Base-by-base conservation (phyloP, 2,329 filamentous ascomycete species). In the Cladobotryum mycophilum region DNA sequence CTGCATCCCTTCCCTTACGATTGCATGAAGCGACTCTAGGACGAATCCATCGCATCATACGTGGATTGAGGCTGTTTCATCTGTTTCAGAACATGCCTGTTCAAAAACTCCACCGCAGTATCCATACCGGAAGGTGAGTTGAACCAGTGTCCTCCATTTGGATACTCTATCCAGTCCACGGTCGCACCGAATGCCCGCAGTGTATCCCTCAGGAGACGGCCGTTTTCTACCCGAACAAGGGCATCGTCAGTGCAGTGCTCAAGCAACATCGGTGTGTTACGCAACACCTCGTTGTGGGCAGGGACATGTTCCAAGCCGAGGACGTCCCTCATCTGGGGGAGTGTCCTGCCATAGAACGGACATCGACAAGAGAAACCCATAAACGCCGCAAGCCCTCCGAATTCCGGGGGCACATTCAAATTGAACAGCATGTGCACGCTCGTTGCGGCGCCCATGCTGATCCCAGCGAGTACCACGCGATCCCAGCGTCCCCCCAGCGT, bases 401-500 rank as follows among this genome's bases (percentile, higher is more conserved):
- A 35, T 12, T 38, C 52, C 3, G 40, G 37, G 2, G 61, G 62
- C 1, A 66, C 40, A 2, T 58, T 49, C 7, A 74, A 51, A 41
- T 66, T 69, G 36, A 75, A 60, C 2, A 75, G 55, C 3, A 64
- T 60, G 36, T 70, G 67, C 2, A 66, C 59, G 20, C 65, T 61
- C 4, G 72, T 72, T 0, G 74, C 71, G 2, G 63, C 70, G 17
- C 74, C 75, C 63, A 74, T 70, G 48, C 72, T 74, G 47, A 77
- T 73, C 0, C 75, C 74, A 6, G 69, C 70, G 1, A 77, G 58
- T 5, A 76, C 62, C 18, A 78, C 56, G 5, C 59, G 59, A 15
- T 73, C 64, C 57, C 64, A 69, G 12, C 64, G 58, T 1, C 69
- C 71, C 1, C 64, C 64, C 4, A 76, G 55, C 5, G 48, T 4